Base-by-base conservation (phyloP, 2,329 filamentous ascomycete species). In the Ceratocystiopsis sp. region DNA sequence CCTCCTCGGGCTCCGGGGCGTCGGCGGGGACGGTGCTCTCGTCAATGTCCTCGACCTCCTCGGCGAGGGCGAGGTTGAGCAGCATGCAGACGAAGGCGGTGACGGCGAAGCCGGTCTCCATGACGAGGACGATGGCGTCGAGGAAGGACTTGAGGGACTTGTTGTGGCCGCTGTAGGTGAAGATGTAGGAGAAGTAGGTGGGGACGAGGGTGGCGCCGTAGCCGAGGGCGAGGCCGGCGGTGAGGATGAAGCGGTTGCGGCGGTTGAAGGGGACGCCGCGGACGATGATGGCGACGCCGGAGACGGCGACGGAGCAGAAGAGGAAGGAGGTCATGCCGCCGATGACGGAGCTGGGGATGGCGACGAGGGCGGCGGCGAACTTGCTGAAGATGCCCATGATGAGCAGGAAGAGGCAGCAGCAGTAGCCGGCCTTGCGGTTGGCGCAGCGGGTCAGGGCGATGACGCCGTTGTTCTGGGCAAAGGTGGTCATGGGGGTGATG, bases 381-480 rank as follows among this genome's bases (percentile, higher is more conserved):
- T 91, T 91, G 51, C 81, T 75, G 52, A 89, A 85, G 47, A 91
- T 64, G 15, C 84, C 84, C 75, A 86, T 85, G 50, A 91, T 58
- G 48, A 91, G 61, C 12, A 91, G 69, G 65, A 86, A 86, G 53
- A 81, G 67, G 57, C 72, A 85, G 55, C 78, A 81, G 40, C 78
- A 80, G 57, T 85, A 86, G 5, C 84, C 84, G 6, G 83, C 84
- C 39, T 77, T 80, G 43, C 84, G 74, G 57, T 85, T 89, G 1
- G 84, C 84, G 57, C 83, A 89, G 15, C 82, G 72, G 0, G 84
- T 91, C 38, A 91, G 66, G 0, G 83, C 80, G 47, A 91, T 87
- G 42, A 89, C 81, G 34, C 83, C 83, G 56, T 89, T 87, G 63
- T 89, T 89, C 58, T 87, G 82, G 0, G 83, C 83, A 51, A 87